Percentiles rank a stretch among this genome's conserved stretches.
phyloP scores from a whole-genome alignment of 73 alveolate species.

The Blepharisma stoltei region DNA sequence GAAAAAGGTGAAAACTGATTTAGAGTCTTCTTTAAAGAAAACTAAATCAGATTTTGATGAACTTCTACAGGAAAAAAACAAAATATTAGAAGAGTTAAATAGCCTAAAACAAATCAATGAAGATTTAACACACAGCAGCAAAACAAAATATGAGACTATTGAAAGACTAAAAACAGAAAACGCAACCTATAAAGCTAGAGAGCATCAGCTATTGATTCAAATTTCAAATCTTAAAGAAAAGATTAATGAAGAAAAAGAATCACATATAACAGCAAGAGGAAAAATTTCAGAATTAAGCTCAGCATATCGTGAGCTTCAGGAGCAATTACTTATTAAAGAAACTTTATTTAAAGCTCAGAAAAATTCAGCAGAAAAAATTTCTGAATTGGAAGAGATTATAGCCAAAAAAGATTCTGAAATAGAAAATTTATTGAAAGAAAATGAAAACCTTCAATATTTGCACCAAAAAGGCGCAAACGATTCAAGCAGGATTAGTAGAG shows the following conservation, averaged over 20 bases:
- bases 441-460: no score
- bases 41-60: neutral
- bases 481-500: no score
- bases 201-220: neutral
- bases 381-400: no score
- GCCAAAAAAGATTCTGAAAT: no score
- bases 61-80: neutral
- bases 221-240: neutral
- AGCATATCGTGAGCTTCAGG: no score
- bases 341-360: no score
- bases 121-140: neutral
- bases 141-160: neutral
- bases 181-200: neutral
- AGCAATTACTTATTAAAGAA: no score
- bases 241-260: conserved; percentile 9
- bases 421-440: no score
- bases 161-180: neutral
- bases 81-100: neutral
- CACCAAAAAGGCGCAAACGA: no score
- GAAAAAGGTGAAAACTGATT: neutral
- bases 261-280: no score
- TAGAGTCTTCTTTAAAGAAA: neutral
- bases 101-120: neutral
- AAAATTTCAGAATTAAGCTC: no score
- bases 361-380: no score